These are phyloP conservation scores for Globisporangium spiculum DNA, from an alignment of 352 stramenopile genomes.

Conservation along the genomic window DNA sequence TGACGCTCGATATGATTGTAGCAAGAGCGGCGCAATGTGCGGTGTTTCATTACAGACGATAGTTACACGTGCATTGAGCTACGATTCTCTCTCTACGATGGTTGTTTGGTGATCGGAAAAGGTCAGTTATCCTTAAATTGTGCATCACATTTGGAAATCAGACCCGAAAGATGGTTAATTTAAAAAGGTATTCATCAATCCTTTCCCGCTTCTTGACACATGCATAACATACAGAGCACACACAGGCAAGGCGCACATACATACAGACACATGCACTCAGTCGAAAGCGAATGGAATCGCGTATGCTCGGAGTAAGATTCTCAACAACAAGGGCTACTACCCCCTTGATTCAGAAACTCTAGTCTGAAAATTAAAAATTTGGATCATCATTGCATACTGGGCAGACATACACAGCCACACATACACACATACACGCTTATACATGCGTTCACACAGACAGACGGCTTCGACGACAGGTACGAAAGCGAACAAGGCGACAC, in stretches of 20 bases:
- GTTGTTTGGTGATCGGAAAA: constrained; percentile 30
- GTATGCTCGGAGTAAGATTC: constrained; percentile 74
- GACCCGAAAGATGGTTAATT: constrained; percentile 90
- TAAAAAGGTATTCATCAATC: constrained; percentile 79
- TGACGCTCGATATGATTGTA: neutral
- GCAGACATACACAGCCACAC: constrained; percentile 10
- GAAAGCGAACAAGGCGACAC: neutral
- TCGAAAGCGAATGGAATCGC: constrained; percentile 16
- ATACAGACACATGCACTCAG: constrained; percentile 8
- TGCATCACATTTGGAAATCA: constrained; percentile 88
- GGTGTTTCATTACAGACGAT: neutral
- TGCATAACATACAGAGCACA: neutral
- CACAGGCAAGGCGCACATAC: constrained; percentile 7
- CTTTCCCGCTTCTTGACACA: constrained; percentile 26
- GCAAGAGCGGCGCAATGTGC: neutral
- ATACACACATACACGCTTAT: neutral
- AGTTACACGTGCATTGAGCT: neutral
- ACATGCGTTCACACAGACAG: neutral
- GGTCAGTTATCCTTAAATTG: constrained; percentile 76
- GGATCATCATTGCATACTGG: constrained; percentile 76
- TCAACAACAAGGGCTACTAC: constrained; percentile 87
- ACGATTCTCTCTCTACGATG: neutral
- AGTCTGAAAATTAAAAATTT: constrained; percentile 86
- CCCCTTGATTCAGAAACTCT: constrained; percentile 89
- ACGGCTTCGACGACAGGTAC: neutral